Evolutionary conservation across 2,329 filamentous ascomycete genomes (phyloP), one percentile per base, ranked within the genome.

Genomic region (Colletotrichum karsti): DNA sequence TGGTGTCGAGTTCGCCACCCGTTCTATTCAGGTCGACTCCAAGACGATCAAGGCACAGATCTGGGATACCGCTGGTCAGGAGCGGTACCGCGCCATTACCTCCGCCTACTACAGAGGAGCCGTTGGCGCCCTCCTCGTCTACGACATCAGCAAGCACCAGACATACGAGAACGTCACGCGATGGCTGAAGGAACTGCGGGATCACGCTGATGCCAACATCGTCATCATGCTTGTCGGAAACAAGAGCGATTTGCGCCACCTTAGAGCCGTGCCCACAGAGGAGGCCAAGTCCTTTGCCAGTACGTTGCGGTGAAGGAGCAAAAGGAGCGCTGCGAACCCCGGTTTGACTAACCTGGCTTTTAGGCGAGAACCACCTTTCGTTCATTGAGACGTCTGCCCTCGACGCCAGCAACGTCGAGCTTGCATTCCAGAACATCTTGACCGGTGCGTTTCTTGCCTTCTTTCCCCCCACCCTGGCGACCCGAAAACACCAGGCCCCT

Each of bases 11-110:
- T 99, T 99, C 81, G 96, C 97, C 76, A 99, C 96, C 75, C 92
- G 96, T 72, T 98, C 94, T 74, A 99, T 99, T 81, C 95, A 98
- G 84, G 96, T 99, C 78, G 96, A 99, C 84, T 93, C 93, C 79
- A 99, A 99, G 90, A 99, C 96, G 72, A 99, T 99, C 91, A 99
- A 99, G 89, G 96, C 96, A 76, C 96, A 99, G 87, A 99, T 99
- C 78, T 99, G 97, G 96, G 96, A 99, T 87, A 99, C 96, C 67
- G 96, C 96, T 74, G 96, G 96, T 74, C 96, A 99, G 86, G 96
- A 99, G 85, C 92, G 96, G 81, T 99, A 98, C 87, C 93, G 97
- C 80, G 96, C 96, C 81, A 99, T 99, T 82, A 99, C 96, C 75
- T 98, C 96, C 69, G 96, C 96, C 74, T 99, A 99, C 87, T 99